Conservation (phyloP, 2,329 filamentous ascomycete genomes). For the Aspergillus quadrilineatus region DNA sequence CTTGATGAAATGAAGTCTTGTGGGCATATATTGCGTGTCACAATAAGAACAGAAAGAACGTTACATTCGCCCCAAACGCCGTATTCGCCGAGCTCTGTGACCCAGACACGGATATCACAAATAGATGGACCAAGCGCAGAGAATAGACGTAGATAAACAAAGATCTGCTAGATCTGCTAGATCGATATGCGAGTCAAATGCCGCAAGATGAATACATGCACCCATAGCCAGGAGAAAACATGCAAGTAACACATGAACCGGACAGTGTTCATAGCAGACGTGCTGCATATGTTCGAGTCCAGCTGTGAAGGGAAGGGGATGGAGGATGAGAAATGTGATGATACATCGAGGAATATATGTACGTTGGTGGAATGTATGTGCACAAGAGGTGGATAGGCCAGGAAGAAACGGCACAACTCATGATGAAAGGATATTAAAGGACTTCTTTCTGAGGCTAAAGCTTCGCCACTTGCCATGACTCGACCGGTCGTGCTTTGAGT, state of each 20-base stretch:
- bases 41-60: slow-evolving; percentile 4
- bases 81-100: slow-evolving; percentile 25
- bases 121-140: slow-evolving; percentile 15
- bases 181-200: slow-evolving; percentile 15
- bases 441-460: slow-evolving; percentile 47
- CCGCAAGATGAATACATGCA: slow-evolving; percentile 14
- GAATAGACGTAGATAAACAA: slow-evolving; percentile 10
- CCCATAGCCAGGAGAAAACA: slow-evolving; percentile 10
- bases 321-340: slow-evolving; percentile 21
- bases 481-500: slow-evolving; percentile 20
- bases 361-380: slow-evolving; percentile 29
- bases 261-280: slow-evolving; percentile 11
- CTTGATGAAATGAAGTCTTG: background rate
- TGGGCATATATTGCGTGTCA: background rate
- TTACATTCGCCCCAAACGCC: slow-evolving; percentile 21
- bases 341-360: slow-evolving; percentile 32
- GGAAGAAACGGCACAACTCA: slow-evolving; percentile 4
- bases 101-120: slow-evolving; percentile 28
- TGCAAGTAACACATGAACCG: slow-evolving; percentile 18
- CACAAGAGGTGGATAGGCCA: slow-evolving; percentile 6
- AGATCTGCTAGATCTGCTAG: slow-evolving; percentile 8
- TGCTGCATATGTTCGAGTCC: slow-evolving; percentile 16
- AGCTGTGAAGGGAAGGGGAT: slow-evolving; percentile 13
- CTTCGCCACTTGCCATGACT: slow-evolving; percentile 37
- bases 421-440: slow-evolving; percentile 38